phyloP scores from a whole-genome alignment of 2,329 filamentous ascomycete species.

The Monilinia vaccinii-corymbosi region DNA sequence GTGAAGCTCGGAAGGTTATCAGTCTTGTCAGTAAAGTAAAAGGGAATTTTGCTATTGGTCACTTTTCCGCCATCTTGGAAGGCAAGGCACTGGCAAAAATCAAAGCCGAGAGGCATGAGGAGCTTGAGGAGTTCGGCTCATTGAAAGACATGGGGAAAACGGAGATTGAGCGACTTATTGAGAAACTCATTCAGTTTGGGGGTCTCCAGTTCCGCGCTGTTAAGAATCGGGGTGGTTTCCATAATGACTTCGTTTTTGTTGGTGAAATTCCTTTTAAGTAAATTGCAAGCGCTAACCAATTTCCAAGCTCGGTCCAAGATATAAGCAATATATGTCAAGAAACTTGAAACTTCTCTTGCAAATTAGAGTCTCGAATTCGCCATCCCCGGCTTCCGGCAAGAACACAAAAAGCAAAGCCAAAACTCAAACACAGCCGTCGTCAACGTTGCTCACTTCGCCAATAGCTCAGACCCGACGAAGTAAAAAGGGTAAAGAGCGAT shows the following conservation, averaged over 20 bases:
- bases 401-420: slow-evolving; percentile 13
- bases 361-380: slow-evolving; percentile 23
- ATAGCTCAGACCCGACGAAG: slow-evolving; percentile 10
- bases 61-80: slow-evolving; percentile 77
- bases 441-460: slow-evolving; percentile 51
- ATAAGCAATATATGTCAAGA: slow-evolving; percentile 22
- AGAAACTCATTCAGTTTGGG: slow-evolving; percentile 65
- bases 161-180: slow-evolving; percentile 67
- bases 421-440: slow-evolving; percentile 34
- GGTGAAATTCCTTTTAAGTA: slow-evolving; percentile 23
- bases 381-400: slow-evolving; percentile 29
- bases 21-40: slow-evolving; percentile 51
- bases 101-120: slow-evolving; percentile 37
- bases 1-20: slow-evolving; percentile 63
- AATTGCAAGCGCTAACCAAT: slow-evolving; percentile 23
- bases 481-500: slow-evolving; percentile 28
- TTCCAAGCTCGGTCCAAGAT: slow-evolving; percentile 26
- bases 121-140: slow-evolving; percentile 50
- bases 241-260: slow-evolving; percentile 64
- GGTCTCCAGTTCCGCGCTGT: slow-evolving; percentile 64
- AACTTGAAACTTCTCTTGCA: slow-evolving; percentile 24
- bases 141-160: slow-evolving; percentile 62
- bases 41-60: slow-evolving; percentile 60
- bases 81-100: slow-evolving; percentile 50
- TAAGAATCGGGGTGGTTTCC: slow-evolving; percentile 54